Conservation (phyloP, 2,329 filamentous ascomycete genomes). For the Botrytis elliptica region DNA sequence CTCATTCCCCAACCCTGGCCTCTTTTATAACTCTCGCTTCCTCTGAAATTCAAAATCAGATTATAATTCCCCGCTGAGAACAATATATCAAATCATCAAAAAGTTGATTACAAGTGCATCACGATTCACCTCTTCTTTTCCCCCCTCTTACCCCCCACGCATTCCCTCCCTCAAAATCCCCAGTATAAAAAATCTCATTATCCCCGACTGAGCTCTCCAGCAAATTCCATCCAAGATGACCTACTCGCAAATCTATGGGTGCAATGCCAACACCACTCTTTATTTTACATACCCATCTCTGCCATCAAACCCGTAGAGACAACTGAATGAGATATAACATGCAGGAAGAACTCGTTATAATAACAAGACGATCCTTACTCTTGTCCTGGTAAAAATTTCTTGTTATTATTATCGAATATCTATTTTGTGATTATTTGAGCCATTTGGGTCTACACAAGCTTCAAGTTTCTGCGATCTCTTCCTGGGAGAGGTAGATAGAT, state of each 20-base stretch:
- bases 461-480: not conserved
- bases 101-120: not conserved
- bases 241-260: fast-evolving
- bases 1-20: not conserved
- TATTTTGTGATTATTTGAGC: fast-evolving
- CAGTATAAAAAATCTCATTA: not conserved
- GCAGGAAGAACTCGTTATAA: not conserved
- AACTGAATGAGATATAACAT: not conserved
- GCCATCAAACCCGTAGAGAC: fast-evolving
- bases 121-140: not conserved
- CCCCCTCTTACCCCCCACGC: too few species aligned
- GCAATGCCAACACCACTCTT: too few species aligned
- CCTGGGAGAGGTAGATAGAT: fast-evolving
- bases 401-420: not conserved
- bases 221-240: fast-evolving
- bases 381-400: fast-evolving
- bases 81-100: fast-evolving
- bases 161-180: too few species aligned
- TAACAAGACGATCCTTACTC: not conserved
- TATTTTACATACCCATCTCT: not conserved
- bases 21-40: not conserved
- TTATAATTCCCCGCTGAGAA: not conserved
- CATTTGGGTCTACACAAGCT: fast-evolving
- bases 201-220: not conserved
- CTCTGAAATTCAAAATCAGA: fast-evolving